Conservation (phyloP, 192 early-diverging fungal species). For the Coemansia sp. region DNA sequence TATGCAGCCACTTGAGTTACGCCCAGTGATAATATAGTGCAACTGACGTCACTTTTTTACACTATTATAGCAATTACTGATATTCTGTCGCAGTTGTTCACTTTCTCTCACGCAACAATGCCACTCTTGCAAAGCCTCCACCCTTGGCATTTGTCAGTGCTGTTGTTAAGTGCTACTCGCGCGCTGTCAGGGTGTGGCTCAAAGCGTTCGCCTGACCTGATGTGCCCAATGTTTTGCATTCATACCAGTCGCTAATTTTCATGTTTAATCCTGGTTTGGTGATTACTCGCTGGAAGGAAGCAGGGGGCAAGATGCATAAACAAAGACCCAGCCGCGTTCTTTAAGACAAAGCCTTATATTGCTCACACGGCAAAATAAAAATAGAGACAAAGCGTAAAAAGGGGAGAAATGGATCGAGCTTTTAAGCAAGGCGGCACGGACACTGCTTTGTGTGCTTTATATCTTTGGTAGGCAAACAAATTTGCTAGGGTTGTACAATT, state of each 20-base stretch:
- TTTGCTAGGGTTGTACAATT: background rate
- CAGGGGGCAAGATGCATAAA: background rate
- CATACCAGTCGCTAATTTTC: background rate
- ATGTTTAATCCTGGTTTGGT: background rate
- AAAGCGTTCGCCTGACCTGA: constrained; percentile 1
- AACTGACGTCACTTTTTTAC: background rate
- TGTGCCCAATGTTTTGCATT: constrained; percentile 4
- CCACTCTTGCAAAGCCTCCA: background rate
- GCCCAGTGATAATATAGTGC: background rate
- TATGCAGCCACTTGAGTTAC: background rate
- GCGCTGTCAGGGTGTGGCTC: background rate
- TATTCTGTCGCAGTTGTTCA: background rate
- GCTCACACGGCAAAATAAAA: background rate
- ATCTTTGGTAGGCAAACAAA: background rate
- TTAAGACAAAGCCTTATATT: background rate
- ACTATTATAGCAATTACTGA: background rate
- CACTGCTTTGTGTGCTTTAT: background rate
- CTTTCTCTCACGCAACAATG: background rate
- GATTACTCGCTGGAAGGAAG: background rate
- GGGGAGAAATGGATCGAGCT: background rate
- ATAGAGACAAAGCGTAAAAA: background rate
- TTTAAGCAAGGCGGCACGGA: background rate
- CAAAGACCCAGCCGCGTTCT: background rate
- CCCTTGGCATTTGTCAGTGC: background rate
- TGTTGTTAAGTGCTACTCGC: background rate